Base-by-base conservation (phyloP, 164 flowering plant genomes). In the Echeveria elegans region DNA sequence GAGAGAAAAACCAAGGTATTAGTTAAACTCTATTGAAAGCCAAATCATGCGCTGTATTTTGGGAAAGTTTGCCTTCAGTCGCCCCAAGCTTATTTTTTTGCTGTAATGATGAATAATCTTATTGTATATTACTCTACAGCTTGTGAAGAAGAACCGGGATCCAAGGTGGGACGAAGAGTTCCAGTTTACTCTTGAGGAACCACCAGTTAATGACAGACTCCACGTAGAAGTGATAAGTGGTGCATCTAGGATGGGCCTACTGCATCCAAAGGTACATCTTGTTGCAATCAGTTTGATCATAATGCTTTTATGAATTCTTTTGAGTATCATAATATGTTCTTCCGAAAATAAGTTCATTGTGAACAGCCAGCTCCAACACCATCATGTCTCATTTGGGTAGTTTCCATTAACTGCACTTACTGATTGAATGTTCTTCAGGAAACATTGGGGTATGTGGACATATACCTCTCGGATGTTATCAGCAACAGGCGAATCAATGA, bases 151-250 rank as follows among this genome's bases (percentile, higher is more conserved):
- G 72, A 90, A 84, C 75, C 76, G 97, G 72, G 88, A 86, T 70
- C 97, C 97, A 32, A 86, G 94, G 73, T 90, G 94, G 94, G 94
- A 82, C 0, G 90, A 90, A 68, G 97, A 88, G 69, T 90, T 88
- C 67, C 70, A 72, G 58, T 90, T 90, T 56, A 77, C 36, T 75
- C 72, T 88, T 36, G 94, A 85, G 26, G 88, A 84, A 63, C 90
- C 97, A 1, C 94, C 94, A n/a, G 75, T 29, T 12, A 76, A 82
- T 65, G 94, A 90, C 31, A 84, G 67, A 70, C 38, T 90, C 60
- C 89, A 90, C 69, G 76, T 88, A 16, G 97, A 90, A 77, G 92
- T 90, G 28, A 24, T 84, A 23, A 90, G 94, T 67, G 66, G 79
- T 62, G 82, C 94, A 19, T 78, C 87, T 2, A 81, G 83, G 71